Conservation (phyloP, 2,329 filamentous ascomycete genomes). For the Alternaria sp. region DNA sequence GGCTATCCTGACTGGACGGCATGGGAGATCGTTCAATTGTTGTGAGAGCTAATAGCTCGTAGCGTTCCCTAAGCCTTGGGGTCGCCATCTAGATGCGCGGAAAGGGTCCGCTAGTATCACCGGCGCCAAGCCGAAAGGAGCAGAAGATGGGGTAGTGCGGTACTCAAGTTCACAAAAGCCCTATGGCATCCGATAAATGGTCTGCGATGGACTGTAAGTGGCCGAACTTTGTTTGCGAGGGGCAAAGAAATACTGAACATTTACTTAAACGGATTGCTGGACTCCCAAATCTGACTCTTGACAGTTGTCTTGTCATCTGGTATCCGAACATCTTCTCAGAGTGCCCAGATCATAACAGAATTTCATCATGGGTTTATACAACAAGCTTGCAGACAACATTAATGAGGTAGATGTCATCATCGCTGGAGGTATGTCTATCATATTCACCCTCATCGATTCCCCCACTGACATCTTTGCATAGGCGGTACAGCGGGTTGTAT, state of each 20-base stretch:
- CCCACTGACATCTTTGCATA: neutral
- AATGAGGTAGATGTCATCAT: constrained; percentile 61
- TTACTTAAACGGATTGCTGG: constrained; percentile 2
- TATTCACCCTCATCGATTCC: neutral
- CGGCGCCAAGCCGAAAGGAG: constrained; percentile 1
- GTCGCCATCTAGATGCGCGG: constrained; percentile 4
- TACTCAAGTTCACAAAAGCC: neutral
- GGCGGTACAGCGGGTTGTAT: constrained; percentile 53
- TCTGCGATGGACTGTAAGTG: neutral
- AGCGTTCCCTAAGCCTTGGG: neutral
- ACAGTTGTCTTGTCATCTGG: neutral
- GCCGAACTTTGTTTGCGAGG: neutral
- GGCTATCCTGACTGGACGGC: constrained; percentile 1
- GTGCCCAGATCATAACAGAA: neutral
- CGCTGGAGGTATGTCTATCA: constrained; percentile 51
- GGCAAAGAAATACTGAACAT: neutral
- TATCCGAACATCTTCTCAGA: neutral
- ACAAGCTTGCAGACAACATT: constrained; percentile 47
- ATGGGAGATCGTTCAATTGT: neutral
- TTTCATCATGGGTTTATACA: constrained; percentile 36
- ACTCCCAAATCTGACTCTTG: neutral
- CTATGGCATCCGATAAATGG: neutral
- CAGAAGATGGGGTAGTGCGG: neutral
- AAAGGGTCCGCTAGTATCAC: neutral
- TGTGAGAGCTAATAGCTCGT: constrained; percentile 1